Conservation (phyloP, 192 early-diverging fungal species). For the Rhizophagus prolifer region DNA sequence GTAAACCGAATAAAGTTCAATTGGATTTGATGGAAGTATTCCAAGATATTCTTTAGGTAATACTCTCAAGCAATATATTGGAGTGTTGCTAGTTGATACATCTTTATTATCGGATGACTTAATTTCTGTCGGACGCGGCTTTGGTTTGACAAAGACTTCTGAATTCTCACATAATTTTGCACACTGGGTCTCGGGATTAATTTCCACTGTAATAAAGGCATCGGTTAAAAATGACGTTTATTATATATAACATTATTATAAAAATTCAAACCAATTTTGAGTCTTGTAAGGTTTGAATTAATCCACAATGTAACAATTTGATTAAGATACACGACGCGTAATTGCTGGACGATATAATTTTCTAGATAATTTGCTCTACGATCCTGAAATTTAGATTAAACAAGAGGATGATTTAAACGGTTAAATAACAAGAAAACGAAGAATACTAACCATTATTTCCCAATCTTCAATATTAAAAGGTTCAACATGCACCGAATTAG, state of each 20-base stretch:
- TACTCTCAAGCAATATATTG: conserved; percentile 37
- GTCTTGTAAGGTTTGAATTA: conserved; percentile 58
- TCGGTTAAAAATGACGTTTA: neutral
- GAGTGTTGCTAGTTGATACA: conserved; percentile 32
- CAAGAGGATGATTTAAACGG: neutral
- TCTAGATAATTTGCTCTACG: conserved; percentile 75
- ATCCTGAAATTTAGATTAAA: conserved; percentile 43
- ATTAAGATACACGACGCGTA: conserved; percentile 62
- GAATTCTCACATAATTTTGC: conserved; percentile 62
- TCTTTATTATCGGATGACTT: conserved; percentile 31
- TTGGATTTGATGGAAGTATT: conserved; percentile 27
- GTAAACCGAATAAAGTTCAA: conserved; percentile 34
- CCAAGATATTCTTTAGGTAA: conserved; percentile 37
- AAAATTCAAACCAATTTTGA: conserved; percentile 55
- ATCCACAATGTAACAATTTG: conserved; percentile 78
- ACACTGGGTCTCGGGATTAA: conserved; percentile 48
- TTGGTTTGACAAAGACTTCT: conserved; percentile 75
- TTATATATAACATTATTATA: conserved; percentile 19
- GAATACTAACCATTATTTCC: conserved; percentile 65
- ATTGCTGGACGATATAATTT: conserved; percentile 65
- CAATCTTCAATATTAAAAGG: conserved; percentile 73
- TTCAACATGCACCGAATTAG: conserved; percentile 65
- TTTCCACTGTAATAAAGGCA: conserved; percentile 44
- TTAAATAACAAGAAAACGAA: neutral
- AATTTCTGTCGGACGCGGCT: conserved; percentile 47